Conservation (phyloP, 2,329 filamentous ascomycete species). For the Aquanectria penicillioides region DNA sequence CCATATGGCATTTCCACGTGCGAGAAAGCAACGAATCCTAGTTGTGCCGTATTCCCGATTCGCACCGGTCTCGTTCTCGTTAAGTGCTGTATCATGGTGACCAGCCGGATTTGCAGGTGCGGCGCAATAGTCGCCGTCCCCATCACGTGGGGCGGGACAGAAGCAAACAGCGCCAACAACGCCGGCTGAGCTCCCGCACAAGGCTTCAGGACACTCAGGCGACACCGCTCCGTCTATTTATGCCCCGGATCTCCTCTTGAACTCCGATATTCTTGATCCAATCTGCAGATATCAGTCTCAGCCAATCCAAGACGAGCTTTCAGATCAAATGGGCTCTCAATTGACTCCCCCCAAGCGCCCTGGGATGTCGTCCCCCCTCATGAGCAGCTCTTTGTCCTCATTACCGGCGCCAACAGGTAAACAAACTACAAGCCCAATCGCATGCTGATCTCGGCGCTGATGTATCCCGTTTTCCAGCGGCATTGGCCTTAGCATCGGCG, state of each 20-base stretch:
- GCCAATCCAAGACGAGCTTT: background rate
- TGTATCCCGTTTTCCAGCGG: conserved; percentile 65
- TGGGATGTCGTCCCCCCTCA: conserved; percentile 50
- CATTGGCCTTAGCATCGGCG: conserved; percentile 84
- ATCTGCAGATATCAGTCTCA: background rate
- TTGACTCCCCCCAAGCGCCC: conserved; percentile 37
- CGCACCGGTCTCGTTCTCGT: too few relatives aligned
- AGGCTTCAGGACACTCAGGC: background rate
- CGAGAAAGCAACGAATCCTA: too few relatives aligned
- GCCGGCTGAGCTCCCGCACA: background rate
- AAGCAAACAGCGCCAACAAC: background rate
- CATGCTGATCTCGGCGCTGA: conserved; percentile 16
- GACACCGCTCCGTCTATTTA: conserved; percentile 8
- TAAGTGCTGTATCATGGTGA: too few relatives aligned
- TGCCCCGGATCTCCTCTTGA: background rate
- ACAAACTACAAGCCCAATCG: background rate
- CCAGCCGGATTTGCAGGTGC: too few relatives aligned
- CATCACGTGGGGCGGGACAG: conserved; percentile 18
- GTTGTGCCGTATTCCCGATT: too few relatives aligned
- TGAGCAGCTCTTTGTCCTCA: conserved; percentile 71
- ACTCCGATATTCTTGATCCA: background rate
- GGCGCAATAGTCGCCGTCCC: background rate
- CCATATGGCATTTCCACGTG: too few relatives aligned
- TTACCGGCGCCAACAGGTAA: conserved; percentile 90
- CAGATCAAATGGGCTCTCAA: conserved; percentile 34